Evolutionary conservation across 2,329 filamentous ascomycete genomes (phyloP).

Genomic region (Curvularia verruculosa): DNA sequence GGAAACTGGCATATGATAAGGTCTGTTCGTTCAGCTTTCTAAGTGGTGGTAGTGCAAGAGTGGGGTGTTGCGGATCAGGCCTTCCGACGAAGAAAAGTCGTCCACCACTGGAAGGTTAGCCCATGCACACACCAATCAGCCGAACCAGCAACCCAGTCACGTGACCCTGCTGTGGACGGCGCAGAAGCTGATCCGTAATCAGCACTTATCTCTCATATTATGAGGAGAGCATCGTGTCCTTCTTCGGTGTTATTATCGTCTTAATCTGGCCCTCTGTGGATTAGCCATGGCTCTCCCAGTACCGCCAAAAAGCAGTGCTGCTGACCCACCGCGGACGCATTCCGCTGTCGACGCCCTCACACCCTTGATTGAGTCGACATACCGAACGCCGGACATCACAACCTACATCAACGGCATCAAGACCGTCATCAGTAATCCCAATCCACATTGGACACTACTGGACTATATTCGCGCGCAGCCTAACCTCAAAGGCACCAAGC

Average conservation of each 20-base stretch:
- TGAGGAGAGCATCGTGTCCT: constrained; percentile 3
- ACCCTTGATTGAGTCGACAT: constrained; percentile 74
- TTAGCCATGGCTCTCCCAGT: constrained; percentile 38
- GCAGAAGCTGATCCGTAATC: constrained; percentile 26
- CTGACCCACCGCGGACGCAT: constrained; percentile 31
- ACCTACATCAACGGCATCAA: constrained; percentile 94
- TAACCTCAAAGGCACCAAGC: constrained; percentile 93
- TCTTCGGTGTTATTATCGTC: not conserved
- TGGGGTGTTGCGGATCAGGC: constrained; percentile 23
- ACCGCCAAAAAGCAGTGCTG: constrained; percentile 38
- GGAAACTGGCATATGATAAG: constrained; percentile 17
- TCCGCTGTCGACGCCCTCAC: constrained; percentile 56
- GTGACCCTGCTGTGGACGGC: constrained; percentile 20
- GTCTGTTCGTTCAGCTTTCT: constrained; percentile 1
- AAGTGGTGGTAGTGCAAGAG: constrained; percentile 19
- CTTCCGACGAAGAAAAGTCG: constrained; percentile 7
- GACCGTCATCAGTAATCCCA: constrained; percentile 80
- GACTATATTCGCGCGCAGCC: constrained; percentile 82
- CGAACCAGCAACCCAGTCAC: constrained; percentile 35
- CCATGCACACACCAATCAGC: not conserved
- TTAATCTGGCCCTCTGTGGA: constrained; percentile 1
- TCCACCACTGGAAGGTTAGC: constrained; percentile 7
- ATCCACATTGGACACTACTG: constrained; percentile 87
- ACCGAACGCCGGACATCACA: constrained; percentile 72
- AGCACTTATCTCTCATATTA: constrained; percentile 6